Evolutionary conservation across 1,284 basidiomycete genomes (phyloP).

Genomic region (Pseudozyma thailandica): DNA sequence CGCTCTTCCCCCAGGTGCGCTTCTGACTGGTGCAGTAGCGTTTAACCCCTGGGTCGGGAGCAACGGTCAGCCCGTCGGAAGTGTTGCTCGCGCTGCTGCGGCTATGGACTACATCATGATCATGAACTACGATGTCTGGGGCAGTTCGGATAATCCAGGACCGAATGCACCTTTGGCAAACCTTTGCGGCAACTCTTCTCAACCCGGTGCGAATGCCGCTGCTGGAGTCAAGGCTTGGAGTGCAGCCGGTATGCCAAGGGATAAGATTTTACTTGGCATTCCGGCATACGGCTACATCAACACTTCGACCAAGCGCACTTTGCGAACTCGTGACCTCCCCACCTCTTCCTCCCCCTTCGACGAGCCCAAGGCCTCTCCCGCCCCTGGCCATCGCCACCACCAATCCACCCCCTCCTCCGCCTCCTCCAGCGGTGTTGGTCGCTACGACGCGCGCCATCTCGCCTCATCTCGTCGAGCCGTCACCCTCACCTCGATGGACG

Average conservation of each 20-base stretch:
- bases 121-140: slow-evolving; percentile 66
- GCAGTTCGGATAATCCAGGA: slow-evolving; percentile 39
- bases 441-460: neutral
- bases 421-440: neutral
- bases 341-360: neutral
- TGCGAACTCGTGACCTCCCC: slow-evolving; percentile 4
- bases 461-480: slow-evolving; percentile 19
- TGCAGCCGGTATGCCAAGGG: slow-evolving; percentile 56
- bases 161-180: slow-evolving; percentile 62
- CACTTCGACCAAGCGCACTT: slow-evolving; percentile 14
- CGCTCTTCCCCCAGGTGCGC: slow-evolving; percentile 70
- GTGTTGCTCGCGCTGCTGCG: slow-evolving; percentile 44
- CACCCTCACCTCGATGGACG: slow-evolving; percentile 18
- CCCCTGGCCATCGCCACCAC: too few species aligned
- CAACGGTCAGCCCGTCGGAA: slow-evolving; percentile 45
- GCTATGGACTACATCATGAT: slow-evolving; percentile 59
- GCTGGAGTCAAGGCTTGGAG: slow-evolving; percentile 57
- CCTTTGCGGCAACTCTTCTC: slow-evolving; percentile 57
- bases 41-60: slow-evolving; percentile 40
- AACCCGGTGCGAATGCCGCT: slow-evolving; percentile 55
- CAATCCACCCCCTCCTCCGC: neutral
- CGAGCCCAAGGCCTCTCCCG: too few species aligned
- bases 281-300: slow-evolving; percentile 60
- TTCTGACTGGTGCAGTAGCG: slow-evolving; percentile 57
- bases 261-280: slow-evolving; percentile 60